Conservation (phyloP, 1,284 basidiomycete species). For the Vanrija sp. region DNA sequence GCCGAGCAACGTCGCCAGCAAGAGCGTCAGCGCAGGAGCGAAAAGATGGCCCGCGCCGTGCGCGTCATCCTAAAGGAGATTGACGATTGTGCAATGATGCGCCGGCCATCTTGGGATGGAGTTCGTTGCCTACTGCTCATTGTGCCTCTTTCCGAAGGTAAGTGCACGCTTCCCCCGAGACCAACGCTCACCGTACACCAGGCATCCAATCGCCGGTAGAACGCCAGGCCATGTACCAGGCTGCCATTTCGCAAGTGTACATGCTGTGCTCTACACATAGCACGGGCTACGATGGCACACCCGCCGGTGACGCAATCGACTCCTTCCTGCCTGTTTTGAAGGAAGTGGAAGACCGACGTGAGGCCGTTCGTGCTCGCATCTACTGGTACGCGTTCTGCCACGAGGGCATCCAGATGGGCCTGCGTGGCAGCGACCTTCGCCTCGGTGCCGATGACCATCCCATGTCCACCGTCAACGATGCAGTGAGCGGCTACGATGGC, state of each 20-base stretch:
- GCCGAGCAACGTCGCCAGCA: conserved; percentile 43
- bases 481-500: neutral
- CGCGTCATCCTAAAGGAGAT: conserved; percentile 70
- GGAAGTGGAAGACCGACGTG: conserved; percentile 51
- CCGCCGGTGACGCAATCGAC: conserved; percentile 49
- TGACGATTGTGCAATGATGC: conserved; percentile 68
- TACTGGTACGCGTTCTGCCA: conserved; percentile 80
- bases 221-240: conserved; percentile 59
- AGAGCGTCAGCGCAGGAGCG: conserved; percentile 48
- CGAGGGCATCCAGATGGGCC: conserved; percentile 69
- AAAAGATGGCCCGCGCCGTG: conserved; percentile 58
- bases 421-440: conserved; percentile 70
- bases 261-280: conserved; percentile 62
- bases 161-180: conserved; percentile 12
- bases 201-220: conserved; percentile 57
- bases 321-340: conserved; percentile 35
- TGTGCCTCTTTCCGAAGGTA: conserved; percentile 75
- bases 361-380: conserved; percentile 61
- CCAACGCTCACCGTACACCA: conserved; percentile 5
- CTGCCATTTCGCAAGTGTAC: conserved; percentile 62
- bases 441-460: conserved; percentile 54
- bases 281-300: conserved; percentile 47
- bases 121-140: conserved; percentile 70
- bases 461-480: conserved; percentile 1
- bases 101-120: conserved; percentile 81